These are phyloP conservation scores for Amanita phalloides DNA, from an alignment of 768 basidiomycete species.

Conservation along the genomic window DNA sequence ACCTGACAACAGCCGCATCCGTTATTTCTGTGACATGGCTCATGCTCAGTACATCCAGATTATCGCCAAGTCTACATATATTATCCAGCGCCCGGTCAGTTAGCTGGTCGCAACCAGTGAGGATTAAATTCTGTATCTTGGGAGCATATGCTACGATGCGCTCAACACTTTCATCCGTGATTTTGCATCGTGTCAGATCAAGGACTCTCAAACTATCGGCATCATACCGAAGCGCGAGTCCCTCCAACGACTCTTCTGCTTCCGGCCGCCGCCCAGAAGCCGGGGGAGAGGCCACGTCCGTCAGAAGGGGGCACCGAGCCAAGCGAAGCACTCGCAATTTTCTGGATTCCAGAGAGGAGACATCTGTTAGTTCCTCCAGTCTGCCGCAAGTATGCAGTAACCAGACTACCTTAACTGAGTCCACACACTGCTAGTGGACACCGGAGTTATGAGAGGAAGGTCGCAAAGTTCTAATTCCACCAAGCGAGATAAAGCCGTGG, in stretches of 20 bases:
- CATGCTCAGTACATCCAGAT: conserved; percentile 71
- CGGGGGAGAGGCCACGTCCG: conserved; percentile 72
- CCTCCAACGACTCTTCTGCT: conserved; percentile 20
- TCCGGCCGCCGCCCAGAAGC: conserved; percentile 18
- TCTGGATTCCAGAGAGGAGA: conserved; percentile 18
- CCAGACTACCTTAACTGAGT: conserved; percentile 48
- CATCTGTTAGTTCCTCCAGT: conserved; percentile 1
- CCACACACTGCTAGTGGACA: conserved; percentile 75
- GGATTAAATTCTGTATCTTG: conserved; percentile 60
- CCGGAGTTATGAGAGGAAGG: conserved; percentile 56
- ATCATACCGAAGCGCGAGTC: conserved; percentile 45
- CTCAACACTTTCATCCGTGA: conserved; percentile 69
- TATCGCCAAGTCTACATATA: conserved; percentile 60
- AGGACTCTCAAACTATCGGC: conserved; percentile 70
- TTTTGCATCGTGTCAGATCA: conserved; percentile 65
- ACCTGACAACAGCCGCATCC: conserved; percentile 55
- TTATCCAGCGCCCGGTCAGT: conserved; percentile 62
- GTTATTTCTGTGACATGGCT: conserved; percentile 77
- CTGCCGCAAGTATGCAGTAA: not conserved
- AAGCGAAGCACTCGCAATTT: conserved; percentile 69
- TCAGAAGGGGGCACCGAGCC: conserved; percentile 65
- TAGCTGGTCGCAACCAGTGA: conserved; percentile 69
- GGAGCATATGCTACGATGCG: conserved; percentile 71
- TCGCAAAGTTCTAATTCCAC: conserved; percentile 73
- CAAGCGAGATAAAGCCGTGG: conserved; percentile 64